Conservation (phyloP, 2,329 filamentous ascomycete species). For the Talaromyces sp. region DNA sequence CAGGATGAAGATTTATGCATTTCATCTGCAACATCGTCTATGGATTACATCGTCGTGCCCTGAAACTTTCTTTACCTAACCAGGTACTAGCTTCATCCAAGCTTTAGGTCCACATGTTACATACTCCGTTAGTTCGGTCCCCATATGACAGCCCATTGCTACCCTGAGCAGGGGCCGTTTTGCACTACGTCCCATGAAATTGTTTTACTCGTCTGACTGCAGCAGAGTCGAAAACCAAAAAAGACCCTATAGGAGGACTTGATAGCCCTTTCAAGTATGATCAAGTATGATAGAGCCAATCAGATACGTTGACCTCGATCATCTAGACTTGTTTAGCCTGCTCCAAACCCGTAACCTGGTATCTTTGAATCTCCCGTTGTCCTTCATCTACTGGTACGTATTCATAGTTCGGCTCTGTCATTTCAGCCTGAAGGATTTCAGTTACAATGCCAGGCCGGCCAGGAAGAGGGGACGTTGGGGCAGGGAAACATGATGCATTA, state of each 20-base stretch:
- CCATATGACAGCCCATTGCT: not conserved
- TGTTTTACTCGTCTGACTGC: not conserved
- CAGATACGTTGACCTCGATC: not conserved
- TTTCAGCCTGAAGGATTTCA: not conserved
- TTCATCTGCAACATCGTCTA: not conserved
- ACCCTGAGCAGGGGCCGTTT: conserved; percentile 2
- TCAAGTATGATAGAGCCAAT: not conserved
- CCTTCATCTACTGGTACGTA: not conserved
- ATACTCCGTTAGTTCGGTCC: not conserved
- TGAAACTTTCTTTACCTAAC: not conserved
- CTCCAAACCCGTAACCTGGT: not conserved
- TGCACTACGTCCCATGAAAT: not conserved
- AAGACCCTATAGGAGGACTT: not conserved
- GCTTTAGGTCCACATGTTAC: conserved; percentile 2
- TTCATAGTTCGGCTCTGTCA: not conserved
- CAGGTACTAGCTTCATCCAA: not conserved
- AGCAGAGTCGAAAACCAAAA: not conserved
- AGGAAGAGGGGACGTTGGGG: not conserved
- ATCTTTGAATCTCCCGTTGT: not conserved
- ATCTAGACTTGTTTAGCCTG: not conserved
- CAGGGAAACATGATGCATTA: not conserved
- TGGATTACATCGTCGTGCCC: not conserved
- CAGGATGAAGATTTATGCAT: not conserved
- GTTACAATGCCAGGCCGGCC: not conserved
- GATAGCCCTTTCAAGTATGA: not conserved